These are phyloP conservation scores for Chaetomiaceae sp. DNA, from an alignment of 2,329 filamentous ascomycete genomes.

Conservation along the genomic window DNA sequence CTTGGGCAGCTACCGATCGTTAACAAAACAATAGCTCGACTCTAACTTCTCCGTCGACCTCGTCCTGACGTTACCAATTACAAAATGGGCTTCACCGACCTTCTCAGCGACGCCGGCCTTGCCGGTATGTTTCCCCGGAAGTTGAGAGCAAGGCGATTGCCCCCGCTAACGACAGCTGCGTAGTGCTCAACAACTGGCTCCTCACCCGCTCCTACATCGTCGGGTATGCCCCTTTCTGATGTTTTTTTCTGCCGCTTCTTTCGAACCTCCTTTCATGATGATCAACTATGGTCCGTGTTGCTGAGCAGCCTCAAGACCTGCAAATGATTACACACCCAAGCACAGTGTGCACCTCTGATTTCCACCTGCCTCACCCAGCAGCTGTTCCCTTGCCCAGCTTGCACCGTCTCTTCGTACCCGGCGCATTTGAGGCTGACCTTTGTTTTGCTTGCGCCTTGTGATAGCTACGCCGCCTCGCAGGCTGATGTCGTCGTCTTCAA, in stretches of 20 bases:
- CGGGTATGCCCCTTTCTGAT: constrained; percentile 20
- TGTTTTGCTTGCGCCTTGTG: background rate
- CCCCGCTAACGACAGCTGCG: background rate
- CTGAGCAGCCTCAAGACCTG: constrained; percentile 80
- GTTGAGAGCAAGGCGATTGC: background rate
- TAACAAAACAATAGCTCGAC: constrained; percentile 2
- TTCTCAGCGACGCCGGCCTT: constrained; percentile 25
- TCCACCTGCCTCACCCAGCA: background rate
- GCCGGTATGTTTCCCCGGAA: constrained; percentile 17
- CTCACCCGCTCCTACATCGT: constrained; percentile 26
- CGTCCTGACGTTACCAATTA: too few species aligned
- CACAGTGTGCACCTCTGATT: constrained; percentile 63
- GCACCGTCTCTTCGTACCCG: too few species aligned
- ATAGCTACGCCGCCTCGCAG: constrained; percentile 66
- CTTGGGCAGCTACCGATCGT: constrained; percentile 7
- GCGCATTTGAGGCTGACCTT: constrained; percentile 7
- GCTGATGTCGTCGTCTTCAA: constrained; percentile 96
- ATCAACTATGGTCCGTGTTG: constrained; percentile 82
- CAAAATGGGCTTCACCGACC: constrained; percentile 27
- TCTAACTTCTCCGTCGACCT: constrained; percentile 2
- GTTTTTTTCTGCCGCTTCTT: background rate
- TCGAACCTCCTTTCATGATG: constrained; percentile 48
- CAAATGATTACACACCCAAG: constrained; percentile 55
- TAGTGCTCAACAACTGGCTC: constrained; percentile 27
- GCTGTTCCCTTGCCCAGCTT: background rate